Evolutionary conservation across 345 rosid species (phyloP).

Genomic region (Brassica juncea): DNA sequence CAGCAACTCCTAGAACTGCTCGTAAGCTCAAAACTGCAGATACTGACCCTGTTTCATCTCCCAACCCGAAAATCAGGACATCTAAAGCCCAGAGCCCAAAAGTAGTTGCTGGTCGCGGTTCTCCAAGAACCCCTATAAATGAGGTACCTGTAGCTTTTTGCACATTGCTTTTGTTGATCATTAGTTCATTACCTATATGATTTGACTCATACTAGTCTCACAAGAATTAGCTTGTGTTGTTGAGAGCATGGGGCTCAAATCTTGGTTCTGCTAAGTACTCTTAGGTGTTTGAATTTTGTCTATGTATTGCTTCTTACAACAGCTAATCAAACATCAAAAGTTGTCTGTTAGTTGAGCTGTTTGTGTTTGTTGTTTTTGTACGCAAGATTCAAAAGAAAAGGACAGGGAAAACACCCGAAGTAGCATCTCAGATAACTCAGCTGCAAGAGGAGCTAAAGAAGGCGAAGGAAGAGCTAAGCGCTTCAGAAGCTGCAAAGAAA

Average conservation of each 20-base stretch:
- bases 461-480: slow-evolving; percentile 67
- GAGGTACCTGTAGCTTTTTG: slow-evolving; percentile 60
- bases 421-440: slow-evolving; percentile 67
- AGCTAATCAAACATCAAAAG: slow-evolving; percentile 2
- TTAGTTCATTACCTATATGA: background rate
- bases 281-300: background rate
- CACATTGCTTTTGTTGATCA: background rate
- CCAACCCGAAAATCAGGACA: slow-evolving; percentile 52
- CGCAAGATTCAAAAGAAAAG: slow-evolving; percentile 63
- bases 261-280: background rate
- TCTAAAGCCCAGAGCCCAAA: slow-evolving; percentile 76
- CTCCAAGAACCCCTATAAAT: slow-evolving; percentile 62
- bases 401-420: slow-evolving; percentile 51
- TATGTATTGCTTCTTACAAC: background rate
- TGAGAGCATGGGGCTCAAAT: background rate
- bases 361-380: slow-evolving; percentile 10
- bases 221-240: background rate
- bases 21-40: slow-evolving; percentile 66
- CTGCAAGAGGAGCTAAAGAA: slow-evolving; percentile 88
- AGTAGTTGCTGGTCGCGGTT: slow-evolving; percentile 60
- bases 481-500: slow-evolving; percentile 73
- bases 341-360: background rate
- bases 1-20: slow-evolving; percentile 59
- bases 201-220: background rate
- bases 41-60: slow-evolving; percentile 51